Percentiles rank a stretch among this genome's conserved stretches.
Conservation (phyloP, 192 early-diverging fungal species). For the Gryganskiella cystojenkinii region DNA sequence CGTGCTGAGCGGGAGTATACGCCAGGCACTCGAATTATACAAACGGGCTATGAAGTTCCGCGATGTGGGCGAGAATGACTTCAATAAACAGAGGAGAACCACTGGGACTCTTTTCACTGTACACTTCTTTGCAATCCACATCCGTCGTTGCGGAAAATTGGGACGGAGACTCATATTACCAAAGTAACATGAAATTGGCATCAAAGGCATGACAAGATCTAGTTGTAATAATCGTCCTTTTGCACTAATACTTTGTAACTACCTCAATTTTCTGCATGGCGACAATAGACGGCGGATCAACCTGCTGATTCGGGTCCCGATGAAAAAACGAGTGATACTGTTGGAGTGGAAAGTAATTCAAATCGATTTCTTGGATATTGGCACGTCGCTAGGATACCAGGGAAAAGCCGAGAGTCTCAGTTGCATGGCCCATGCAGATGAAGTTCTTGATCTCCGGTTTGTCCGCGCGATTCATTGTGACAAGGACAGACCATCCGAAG, state of each 20-base stretch:
- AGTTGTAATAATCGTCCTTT: constrained; percentile 1
- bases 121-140: constrained; percentile 22
- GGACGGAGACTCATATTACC: constrained; percentile 14
- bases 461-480: constrained; percentile 19
- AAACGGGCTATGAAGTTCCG: constrained; percentile 4
- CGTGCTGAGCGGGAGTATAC: constrained; percentile 14
- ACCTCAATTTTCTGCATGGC: constrained; percentile 7
- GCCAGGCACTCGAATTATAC: constrained; percentile 9
- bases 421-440: constrained; percentile 3
- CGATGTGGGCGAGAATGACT: constrained; percentile 22
- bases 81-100: constrained; percentile 17
- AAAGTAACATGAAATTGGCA: constrained; percentile 3
- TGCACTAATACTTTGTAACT: constrained; percentile 10
- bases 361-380: constrained; percentile 40
- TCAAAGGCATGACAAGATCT: constrained; percentile 10
- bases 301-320: constrained; percentile 23
- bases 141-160: constrained; percentile 7
- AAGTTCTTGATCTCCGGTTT: constrained; percentile 32
- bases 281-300: constrained; percentile 19
- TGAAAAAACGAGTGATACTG: constrained; percentile 15
- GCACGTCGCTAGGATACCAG: background rate
- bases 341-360: constrained; percentile 39
- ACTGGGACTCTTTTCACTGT: constrained; percentile 26
- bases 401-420: constrained; percentile 23
- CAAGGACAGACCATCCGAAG: constrained; percentile 30